Percentiles rank a stretch among this genome's conserved stretches.
Evolutionary conservation across 1,284 basidiomycete species (phyloP).

Genomic region (Pyrrhoderma noxium): DNA sequence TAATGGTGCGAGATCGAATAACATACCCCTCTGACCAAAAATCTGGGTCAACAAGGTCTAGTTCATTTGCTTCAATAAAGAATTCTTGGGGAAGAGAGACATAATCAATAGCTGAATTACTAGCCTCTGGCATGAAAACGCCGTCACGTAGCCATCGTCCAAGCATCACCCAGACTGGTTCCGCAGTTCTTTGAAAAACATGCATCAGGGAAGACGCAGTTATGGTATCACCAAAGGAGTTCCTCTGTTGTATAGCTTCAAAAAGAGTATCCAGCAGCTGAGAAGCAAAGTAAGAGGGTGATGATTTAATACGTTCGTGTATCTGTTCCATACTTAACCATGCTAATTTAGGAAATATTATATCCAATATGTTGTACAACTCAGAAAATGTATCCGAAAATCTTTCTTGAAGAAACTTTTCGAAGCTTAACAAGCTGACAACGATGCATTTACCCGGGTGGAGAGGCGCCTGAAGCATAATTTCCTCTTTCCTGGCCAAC

Average conservation of each 20-base stretch:
- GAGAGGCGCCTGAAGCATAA: conserved; percentile 47
- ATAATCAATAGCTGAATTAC: conserved; percentile 18
- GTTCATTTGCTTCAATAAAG: conserved; percentile 68
- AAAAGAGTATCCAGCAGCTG: conserved; percentile 59
- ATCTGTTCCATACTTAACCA: conserved; percentile 27
- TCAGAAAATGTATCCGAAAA: conserved; percentile 53
- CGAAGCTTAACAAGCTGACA: conserved; percentile 61
- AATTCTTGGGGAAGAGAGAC: conserved; percentile 61
- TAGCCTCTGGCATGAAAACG: conserved; percentile 47
- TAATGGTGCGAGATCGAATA: conserved; percentile 36
- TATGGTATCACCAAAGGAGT: conserved; percentile 46
- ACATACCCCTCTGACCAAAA: conserved; percentile 76
- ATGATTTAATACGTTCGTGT: conserved; percentile 32
- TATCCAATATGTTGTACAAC: conserved; percentile 37
- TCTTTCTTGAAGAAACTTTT: conserved; percentile 47
- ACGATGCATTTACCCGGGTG: conserved; percentile 40
- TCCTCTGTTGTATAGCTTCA: conserved; percentile 42
- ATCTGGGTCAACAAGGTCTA: conserved; percentile 60
- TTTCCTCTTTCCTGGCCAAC: conserved; percentile 64
- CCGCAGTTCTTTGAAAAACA: conserved; percentile 55
- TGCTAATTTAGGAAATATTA: conserved; percentile 27
- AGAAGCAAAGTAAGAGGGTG: conserved; percentile 44
- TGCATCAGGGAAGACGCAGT: conserved; percentile 49
- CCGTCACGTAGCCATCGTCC: conserved; percentile 70
- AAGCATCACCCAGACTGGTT: conserved; percentile 70